Conservation (phyloP, 192 early-diverging fungal genomes). For the Umbelopsis vinacea region DNA sequence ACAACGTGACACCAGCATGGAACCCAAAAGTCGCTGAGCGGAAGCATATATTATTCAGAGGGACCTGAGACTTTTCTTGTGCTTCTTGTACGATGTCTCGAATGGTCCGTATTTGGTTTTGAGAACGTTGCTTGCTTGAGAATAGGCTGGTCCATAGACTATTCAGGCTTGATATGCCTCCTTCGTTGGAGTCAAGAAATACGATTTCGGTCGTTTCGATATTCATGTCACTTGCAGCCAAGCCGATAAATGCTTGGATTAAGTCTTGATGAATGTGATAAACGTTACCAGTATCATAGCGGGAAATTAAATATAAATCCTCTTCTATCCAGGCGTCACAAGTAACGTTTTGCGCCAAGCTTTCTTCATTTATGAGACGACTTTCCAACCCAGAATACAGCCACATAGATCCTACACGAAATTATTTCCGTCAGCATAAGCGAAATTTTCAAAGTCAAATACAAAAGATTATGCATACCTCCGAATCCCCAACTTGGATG, state of each 20-base stretch:
- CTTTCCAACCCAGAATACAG: background rate
- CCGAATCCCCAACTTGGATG: slow-evolving; percentile 19
- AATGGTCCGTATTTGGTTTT: slow-evolving; percentile 4
- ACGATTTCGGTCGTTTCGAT: slow-evolving; percentile 22
- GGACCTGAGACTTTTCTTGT: background rate
- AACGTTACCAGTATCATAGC: slow-evolving; percentile 27
- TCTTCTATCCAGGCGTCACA: slow-evolving; percentile 26
- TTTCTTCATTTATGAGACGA: background rate
- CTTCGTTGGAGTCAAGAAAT: slow-evolving; percentile 24
- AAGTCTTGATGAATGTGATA: slow-evolving; percentile 31
- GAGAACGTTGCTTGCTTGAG: background rate
- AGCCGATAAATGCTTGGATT: slow-evolving; percentile 23
- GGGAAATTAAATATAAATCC: slow-evolving; percentile 16
- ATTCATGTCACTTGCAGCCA: slow-evolving; percentile 4
- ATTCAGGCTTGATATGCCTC: slow-evolving; percentile 1
- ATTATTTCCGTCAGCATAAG: background rate
- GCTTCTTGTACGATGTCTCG: slow-evolving; percentile 8
- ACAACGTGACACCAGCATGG: slow-evolving; percentile 26
- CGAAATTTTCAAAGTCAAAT: background rate
- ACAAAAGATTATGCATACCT: background rate
- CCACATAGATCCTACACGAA: background rate
- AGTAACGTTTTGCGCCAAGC: background rate
- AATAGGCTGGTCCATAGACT: slow-evolving; percentile 16
- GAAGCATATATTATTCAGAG: slow-evolving; percentile 22
- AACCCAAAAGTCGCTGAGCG: slow-evolving; percentile 26